These are phyloP conservation scores for Backusella morwellensis DNA, from an alignment of 192 early-diverging fungal genomes.

Conservation along the genomic window DNA sequence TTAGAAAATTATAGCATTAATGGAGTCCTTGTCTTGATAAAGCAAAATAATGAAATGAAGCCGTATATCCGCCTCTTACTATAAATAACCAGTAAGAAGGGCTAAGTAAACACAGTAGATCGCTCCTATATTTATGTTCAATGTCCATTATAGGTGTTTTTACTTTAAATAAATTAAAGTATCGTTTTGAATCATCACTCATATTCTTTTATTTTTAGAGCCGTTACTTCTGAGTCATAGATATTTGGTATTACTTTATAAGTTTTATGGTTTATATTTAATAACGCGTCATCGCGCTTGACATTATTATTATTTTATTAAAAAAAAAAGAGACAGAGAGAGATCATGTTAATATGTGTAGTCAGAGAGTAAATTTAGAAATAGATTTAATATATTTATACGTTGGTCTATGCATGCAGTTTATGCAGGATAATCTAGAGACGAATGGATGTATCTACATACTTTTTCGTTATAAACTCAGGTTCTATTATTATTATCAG, in stretches of 20 bases:
- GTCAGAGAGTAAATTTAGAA: constrained; percentile 12
- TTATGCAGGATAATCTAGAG: constrained; percentile 53
- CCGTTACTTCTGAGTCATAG: not conserved
- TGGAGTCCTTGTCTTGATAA: too few relatives aligned
- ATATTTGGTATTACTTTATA: not conserved
- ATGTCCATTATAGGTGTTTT: not conserved
- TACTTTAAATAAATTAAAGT: not conserved
- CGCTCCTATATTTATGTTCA: not conserved
- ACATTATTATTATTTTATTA: not conserved
- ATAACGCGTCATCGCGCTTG: not conserved
- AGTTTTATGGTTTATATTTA: not conserved
- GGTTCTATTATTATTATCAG: too few relatives aligned
- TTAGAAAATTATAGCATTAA: too few relatives aligned
- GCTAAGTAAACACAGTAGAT: not conserved
- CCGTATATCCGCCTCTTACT: not conserved
- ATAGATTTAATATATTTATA: constrained; percentile 45
- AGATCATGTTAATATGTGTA: not conserved
- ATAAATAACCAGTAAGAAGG: not conserved
- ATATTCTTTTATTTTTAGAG: not conserved
- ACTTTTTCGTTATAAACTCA: too few relatives aligned
- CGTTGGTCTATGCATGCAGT: constrained; percentile 35
- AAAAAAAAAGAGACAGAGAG: too few relatives aligned
- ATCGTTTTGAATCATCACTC: not conserved
- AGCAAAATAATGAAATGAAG: not conserved
- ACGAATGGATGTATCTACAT: constrained; percentile 42